phyloP scores from a whole-genome alignment of 306 rosid genomes.

The Prunus dulcis region DNA sequence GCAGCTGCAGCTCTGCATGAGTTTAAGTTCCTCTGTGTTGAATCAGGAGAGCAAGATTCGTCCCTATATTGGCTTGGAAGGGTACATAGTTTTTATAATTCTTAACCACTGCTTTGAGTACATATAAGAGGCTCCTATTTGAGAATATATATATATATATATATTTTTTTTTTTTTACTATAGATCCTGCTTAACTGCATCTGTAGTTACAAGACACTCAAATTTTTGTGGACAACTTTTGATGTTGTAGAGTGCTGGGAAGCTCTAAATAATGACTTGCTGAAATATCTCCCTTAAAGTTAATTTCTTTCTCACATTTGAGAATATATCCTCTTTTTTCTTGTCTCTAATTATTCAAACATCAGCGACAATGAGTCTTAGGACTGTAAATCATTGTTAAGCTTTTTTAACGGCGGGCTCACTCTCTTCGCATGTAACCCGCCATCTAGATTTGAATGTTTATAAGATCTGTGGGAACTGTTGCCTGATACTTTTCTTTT shows the following conservation, averaged over 20 bases:
- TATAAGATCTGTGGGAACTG: no score
- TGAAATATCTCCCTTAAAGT: neutral
- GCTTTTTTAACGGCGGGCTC: no score
- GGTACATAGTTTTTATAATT: constrained; percentile 39
- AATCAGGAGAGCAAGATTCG: constrained; percentile 51
- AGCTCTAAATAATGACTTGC: neutral
- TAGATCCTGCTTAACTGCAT: neutral
- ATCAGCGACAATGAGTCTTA: no score
- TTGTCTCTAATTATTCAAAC: no score
- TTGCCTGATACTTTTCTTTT: no score
- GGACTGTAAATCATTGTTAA: no score
- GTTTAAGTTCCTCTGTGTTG: constrained; percentile 70
- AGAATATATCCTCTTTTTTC: no score
- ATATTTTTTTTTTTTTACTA: neutral
- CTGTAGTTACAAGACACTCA: neutral
- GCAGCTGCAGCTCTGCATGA: constrained; percentile 90
- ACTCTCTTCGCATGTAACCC: no score
- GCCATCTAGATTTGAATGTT: no score
- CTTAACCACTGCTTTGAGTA: neutral
- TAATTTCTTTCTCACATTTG: neutral
- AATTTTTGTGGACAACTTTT: neutral
- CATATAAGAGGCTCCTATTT: constrained; percentile 1
- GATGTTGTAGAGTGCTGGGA: neutral
- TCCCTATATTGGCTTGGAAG: constrained; percentile 84
- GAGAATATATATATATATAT: no score